These are phyloP conservation scores for Peniophora sp. DNA, from an alignment of 1,284 basidiomycete species.

Conservation along the genomic window DNA sequence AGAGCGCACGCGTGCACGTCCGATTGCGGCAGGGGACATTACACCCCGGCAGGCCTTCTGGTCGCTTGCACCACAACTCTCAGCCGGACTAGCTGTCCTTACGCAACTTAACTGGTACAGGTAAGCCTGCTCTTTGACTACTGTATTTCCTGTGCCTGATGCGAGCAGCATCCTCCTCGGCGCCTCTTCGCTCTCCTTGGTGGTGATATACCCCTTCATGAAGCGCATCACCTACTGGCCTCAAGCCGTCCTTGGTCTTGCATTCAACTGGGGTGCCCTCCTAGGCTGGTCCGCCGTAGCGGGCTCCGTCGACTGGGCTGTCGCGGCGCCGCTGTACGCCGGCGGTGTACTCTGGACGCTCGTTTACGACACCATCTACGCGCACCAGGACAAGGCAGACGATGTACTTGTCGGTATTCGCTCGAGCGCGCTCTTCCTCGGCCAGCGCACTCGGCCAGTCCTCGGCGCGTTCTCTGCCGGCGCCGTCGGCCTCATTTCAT, in stretches of 20 bases:
- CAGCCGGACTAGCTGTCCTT: constrained; percentile 82
- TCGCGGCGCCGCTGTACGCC: constrained; percentile 85
- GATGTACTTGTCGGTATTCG: constrained; percentile 87
- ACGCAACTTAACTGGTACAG: constrained; percentile 94
- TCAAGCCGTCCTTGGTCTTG: constrained; percentile 89
- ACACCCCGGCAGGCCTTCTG: constrained; percentile 69
- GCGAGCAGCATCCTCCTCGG: constrained; percentile 77
- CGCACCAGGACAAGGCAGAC: constrained; percentile 97
- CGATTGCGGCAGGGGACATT: constrained; percentile 80
- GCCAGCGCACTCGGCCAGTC: constrained; percentile 67
- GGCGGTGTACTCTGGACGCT: constrained; percentile 92
- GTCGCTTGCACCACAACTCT: constrained; percentile 83
- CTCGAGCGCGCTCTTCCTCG: constrained; percentile 91
- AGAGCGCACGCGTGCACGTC: constrained; percentile 61
- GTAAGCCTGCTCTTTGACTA: constrained; percentile 31
- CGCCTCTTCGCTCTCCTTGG: constrained; percentile 82
- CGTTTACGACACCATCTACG: constrained; percentile 97
- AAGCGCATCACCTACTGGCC: constrained; percentile 98
- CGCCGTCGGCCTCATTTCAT: constrained; percentile 69
- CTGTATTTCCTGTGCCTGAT: not conserved
- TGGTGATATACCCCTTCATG: constrained; percentile 93
- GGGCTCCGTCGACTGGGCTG: constrained; percentile 74
- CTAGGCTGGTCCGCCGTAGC: constrained; percentile 95
- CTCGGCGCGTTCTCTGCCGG: constrained; percentile 70
- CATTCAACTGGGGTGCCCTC: constrained; percentile 97